A percentile compares a stretch with the other conserved stretches of the same genome.
Evolutionary conservation across 2,329 filamentous ascomycete species (phyloP).

Genomic region (Didymella sp.): DNA sequence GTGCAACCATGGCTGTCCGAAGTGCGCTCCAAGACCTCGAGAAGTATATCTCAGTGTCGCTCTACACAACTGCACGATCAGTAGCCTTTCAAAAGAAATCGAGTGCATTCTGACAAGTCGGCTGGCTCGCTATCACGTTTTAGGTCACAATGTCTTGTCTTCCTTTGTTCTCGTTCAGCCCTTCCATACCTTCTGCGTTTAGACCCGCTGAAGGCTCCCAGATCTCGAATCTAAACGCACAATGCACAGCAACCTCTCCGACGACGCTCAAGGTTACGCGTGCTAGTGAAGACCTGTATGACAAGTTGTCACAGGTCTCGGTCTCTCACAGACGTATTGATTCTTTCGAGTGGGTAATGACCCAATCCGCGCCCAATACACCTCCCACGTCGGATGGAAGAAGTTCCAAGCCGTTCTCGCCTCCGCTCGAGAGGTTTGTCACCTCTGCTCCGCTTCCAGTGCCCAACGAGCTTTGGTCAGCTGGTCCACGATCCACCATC

Average conservation of each 20-base stretch:
- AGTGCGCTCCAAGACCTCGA: neutral
- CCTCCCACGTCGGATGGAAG: neutral
- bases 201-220: neutral
- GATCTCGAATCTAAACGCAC: neutral
- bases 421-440: neutral
- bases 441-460: slow-evolving; percentile 11
- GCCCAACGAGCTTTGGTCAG: slow-evolving; percentile 8
- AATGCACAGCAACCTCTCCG: neutral
- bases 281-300: neutral
- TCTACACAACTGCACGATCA: no score
- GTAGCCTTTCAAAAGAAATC: neutral
- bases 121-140: neutral
- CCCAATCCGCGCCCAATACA: slow-evolving; percentile 11
- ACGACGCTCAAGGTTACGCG: neutral
- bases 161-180: slow-evolving; percentile 10
- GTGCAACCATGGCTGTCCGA: neutral
- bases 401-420: neutral
- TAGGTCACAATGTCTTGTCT: slow-evolving; percentile 8
- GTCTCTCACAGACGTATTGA: slow-evolving; percentile 14
- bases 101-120: no score
- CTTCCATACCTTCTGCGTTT: neutral
- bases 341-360: slow-evolving; percentile 18
- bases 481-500: neutral
- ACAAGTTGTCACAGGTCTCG: slow-evolving; percentile 13
- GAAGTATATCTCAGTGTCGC: neutral